Evolutionary conservation across 148 eudicot species (phyloP).

Genomic region (Cornus suecica): DNA sequence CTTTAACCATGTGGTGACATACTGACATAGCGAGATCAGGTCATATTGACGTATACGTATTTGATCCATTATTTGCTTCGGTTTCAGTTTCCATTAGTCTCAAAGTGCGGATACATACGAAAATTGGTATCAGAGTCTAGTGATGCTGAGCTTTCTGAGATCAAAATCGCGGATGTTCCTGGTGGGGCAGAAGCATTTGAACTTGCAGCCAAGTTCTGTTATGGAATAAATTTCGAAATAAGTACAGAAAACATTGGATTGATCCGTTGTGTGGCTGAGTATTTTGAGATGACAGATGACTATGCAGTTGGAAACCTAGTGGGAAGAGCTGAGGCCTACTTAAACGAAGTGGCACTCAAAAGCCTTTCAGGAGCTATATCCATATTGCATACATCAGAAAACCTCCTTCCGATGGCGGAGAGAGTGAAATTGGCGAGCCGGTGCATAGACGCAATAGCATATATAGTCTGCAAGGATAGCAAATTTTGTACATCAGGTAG

Average conservation of each 20-base stretch:
- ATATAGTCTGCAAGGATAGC: constrained; percentile 62
- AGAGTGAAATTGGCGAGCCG: constrained; percentile 73
- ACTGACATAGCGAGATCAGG: no score
- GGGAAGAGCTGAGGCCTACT: constrained; percentile 57
- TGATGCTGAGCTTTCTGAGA: constrained; percentile 32
- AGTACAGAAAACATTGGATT: constrained; percentile 66
- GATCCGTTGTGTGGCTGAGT: constrained; percentile 77
- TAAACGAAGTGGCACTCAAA: constrained; percentile 65
- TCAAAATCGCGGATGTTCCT: constrained; percentile 64
- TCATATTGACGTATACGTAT: no score
- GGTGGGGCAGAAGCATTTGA: constrained; percentile 90
- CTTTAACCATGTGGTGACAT: neutral
- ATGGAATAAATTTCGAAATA: constrained; percentile 80
- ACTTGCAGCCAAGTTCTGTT: constrained; percentile 89
- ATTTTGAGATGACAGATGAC: constrained; percentile 92
- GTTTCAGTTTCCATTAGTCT: constrained; percentile 79
- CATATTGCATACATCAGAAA: constrained; percentile 57
- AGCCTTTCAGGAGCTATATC: constrained; percentile 61
- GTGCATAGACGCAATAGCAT: constrained; percentile 76
- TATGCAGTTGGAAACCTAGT: constrained; percentile 64
- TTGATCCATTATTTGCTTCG: neutral
- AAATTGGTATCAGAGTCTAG: constrained; percentile 57
- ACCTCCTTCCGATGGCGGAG: constrained; percentile 61
- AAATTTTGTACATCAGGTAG: constrained; percentile 27
- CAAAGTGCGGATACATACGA: constrained; percentile 75